phyloP scores from a whole-genome alignment of 768 basidiomycete genomes.

The Serendipita sp. region DNA sequence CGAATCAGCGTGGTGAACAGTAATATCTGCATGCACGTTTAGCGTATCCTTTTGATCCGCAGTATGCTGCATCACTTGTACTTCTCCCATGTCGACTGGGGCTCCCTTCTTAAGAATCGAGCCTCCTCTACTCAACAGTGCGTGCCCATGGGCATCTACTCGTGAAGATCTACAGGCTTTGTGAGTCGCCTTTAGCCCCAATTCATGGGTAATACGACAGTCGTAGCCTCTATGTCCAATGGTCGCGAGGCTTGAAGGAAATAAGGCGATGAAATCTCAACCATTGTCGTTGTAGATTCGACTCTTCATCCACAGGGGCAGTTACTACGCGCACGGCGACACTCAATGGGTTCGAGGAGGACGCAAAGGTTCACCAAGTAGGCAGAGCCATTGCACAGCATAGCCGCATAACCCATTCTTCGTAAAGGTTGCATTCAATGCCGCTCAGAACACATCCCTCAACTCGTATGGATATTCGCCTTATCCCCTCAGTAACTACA shows the following conservation, averaged over 20 bases:
- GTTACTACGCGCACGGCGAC: constrained; percentile 71
- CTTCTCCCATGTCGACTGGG: constrained; percentile 14
- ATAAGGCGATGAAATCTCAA: background rate
- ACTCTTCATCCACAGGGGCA: constrained; percentile 53
- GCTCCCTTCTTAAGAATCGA: constrained; percentile 39
- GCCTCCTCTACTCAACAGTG: constrained; percentile 60
- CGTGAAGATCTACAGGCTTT: constrained; percentile 44
- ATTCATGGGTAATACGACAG: too few relatives aligned
- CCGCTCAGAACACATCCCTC: constrained; percentile 31
- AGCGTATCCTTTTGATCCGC: too few relatives aligned
- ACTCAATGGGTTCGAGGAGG: constrained; percentile 51
- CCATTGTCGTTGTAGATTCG: constrained; percentile 23
- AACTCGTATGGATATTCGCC: constrained; percentile 87
- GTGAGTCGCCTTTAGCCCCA: background rate
- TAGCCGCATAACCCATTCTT: background rate
- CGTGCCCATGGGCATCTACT: constrained; percentile 71
- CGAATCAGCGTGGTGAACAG: too few relatives aligned
- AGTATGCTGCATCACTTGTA: too few relatives aligned
- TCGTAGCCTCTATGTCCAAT: too few relatives aligned
- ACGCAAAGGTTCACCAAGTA: constrained; percentile 41
- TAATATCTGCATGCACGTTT: too few relatives aligned
- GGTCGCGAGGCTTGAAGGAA: too few relatives aligned
- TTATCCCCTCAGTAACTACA: constrained; percentile 30
- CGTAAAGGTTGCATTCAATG: constrained; percentile 15
- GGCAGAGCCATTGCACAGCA: constrained; percentile 15